Evolutionary conservation across 192 early-diverging fungal genomes (phyloP).

Genomic region (Geosiphon pyriformis): DNA sequence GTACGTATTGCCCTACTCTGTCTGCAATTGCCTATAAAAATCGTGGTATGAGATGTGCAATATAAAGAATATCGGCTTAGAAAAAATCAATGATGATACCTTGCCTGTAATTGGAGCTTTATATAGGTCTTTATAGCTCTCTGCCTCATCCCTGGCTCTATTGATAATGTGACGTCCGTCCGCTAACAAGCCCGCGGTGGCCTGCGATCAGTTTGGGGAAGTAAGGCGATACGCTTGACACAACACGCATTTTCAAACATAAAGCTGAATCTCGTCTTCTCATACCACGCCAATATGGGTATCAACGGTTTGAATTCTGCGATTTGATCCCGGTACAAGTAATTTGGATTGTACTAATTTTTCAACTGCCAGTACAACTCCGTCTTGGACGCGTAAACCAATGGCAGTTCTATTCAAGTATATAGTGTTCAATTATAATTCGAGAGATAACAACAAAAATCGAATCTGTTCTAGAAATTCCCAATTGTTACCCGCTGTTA

Average conservation of each 20-base stretch:
- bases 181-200: constrained; percentile 87
- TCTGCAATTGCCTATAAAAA: constrained; percentile 75
- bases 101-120: constrained; percentile 76
- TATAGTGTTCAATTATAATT: constrained; percentile 1
- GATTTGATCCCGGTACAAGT: constrained; percentile 88
- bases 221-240: neutral
- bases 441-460: neutral
- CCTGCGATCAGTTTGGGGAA: constrained; percentile 38
- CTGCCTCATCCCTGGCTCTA: constrained; percentile 86
- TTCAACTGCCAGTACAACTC: constrained; percentile 94
- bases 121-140: constrained; percentile 83
- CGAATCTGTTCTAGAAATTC: neutral
- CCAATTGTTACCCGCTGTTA: constrained; percentile 79
- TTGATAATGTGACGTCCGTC: constrained; percentile 88
- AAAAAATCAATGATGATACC: constrained; percentile 36
- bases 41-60: no score
- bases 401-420: constrained; percentile 71
- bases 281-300: constrained; percentile 87
- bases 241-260: neutral
- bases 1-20: constrained; percentile 87
- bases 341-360: constrained; percentile 94
- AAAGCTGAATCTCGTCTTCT: constrained; percentile 10
- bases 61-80: neutral
- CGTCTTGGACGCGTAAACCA: constrained; percentile 89
- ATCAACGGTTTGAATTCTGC: constrained; percentile 87